Conservation (phyloP, 2,329 filamentous ascomycete genomes). For the Camptophora hylomeconis region DNA sequence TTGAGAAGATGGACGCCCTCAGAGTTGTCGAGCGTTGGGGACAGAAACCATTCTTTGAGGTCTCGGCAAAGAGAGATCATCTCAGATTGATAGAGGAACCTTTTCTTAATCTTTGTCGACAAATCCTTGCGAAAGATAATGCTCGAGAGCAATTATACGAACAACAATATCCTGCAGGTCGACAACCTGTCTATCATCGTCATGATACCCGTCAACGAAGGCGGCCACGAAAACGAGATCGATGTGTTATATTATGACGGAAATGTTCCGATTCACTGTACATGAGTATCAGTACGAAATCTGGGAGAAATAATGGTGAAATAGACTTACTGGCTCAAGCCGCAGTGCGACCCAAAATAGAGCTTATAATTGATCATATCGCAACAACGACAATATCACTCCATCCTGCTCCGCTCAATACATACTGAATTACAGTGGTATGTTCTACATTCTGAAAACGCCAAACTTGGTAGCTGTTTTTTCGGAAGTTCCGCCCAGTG, state of each 20-base stretch:
- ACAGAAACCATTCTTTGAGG: conserved; percentile 79
- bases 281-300: no score
- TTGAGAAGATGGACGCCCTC: conserved; percentile 68
- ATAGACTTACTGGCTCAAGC: conserved; percentile 10
- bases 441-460: conserved; percentile 63
- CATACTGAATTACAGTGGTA: no score
- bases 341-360: conserved; percentile 3
- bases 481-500: conserved; percentile 54
- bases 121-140: conserved; percentile 62
- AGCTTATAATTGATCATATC: not conserved
- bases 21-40: conserved; percentile 77
- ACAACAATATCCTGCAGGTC: conserved; percentile 21
- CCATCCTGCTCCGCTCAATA: not conserved
- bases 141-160: conserved; percentile 23
- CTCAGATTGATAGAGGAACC: conserved; percentile 83
- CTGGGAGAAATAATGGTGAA: conserved; percentile 1
- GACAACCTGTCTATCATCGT: conserved; percentile 23
- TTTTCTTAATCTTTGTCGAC: conserved; percentile 70
- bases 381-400: not conserved
- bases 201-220: conserved; percentile 23
- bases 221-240: conserved; percentile 22
- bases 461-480: conserved; percentile 55
- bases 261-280: no score
- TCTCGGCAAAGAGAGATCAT: conserved; percentile 68
- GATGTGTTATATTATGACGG: conserved; percentile 20